phyloP scores from a whole-genome alignment of 2,329 filamentous ascomycete species.

The Reticulascus tulasneorum region DNA sequence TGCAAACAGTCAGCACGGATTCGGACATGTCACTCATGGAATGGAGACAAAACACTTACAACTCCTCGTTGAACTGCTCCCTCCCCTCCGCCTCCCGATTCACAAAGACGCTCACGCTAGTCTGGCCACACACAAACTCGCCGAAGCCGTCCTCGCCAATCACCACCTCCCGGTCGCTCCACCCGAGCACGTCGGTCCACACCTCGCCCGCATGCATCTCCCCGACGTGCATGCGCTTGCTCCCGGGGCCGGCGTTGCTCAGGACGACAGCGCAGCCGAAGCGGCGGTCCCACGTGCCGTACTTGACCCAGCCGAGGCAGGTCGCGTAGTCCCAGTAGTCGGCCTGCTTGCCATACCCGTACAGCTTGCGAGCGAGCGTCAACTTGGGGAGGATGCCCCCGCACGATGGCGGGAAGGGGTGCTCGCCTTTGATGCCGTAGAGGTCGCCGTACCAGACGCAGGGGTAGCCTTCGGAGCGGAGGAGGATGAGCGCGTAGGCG shows the following conservation, averaged over 20 bases:
- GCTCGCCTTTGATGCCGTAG: slow-evolving; percentile 53
- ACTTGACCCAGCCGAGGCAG: slow-evolving; percentile 58
- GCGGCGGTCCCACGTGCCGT: slow-evolving; percentile 40
- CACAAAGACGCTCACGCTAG: slow-evolving; percentile 58
- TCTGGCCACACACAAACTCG: slow-evolving; percentile 49
- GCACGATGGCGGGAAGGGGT: slow-evolving; percentile 47
- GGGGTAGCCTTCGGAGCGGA: slow-evolving; percentile 58
- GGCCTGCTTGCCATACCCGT: slow-evolving; percentile 61
- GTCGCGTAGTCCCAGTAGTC: slow-evolving; percentile 61
- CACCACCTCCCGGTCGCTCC: slow-evolving; percentile 48
- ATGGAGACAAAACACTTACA: slow-evolving; percentile 30
- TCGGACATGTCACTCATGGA: not conserved
- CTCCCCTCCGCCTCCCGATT: slow-evolving; percentile 48
- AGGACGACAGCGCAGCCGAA: slow-evolving; percentile 54
- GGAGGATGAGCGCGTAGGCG: slow-evolving; percentile 68
- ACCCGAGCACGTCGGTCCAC: slow-evolving; percentile 62
- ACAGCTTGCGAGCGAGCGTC: slow-evolving; percentile 59
- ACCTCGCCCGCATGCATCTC: slow-evolving; percentile 53
- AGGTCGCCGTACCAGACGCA: slow-evolving; percentile 70
- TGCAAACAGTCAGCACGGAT: slow-evolving; percentile 7
- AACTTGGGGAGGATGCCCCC: slow-evolving; percentile 53
- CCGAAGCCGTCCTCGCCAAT: slow-evolving; percentile 61
- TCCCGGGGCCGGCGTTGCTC: slow-evolving; percentile 44
- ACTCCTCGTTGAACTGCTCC: slow-evolving; percentile 34
- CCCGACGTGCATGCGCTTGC: slow-evolving; percentile 62